phyloP scores from a whole-genome alignment of 352 stramenopile species.

The Globisporangium viniferum region DNA sequence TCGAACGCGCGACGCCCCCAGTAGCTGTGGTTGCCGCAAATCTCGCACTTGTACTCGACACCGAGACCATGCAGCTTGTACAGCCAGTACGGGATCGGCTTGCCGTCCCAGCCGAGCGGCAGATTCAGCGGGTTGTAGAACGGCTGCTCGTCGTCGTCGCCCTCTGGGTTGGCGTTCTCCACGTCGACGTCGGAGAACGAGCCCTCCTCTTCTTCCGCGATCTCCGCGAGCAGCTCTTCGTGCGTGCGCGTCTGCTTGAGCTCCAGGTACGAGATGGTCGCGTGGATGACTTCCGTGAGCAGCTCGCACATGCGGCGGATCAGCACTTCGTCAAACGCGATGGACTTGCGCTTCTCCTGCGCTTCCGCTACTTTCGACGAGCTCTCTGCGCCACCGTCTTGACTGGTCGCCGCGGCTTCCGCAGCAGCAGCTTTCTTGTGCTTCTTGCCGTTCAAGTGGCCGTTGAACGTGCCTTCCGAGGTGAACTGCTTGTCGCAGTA shows the following conservation, averaged over 20 bases:
- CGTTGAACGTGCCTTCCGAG: conserved; percentile 66
- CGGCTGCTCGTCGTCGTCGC: conserved; percentile 94
- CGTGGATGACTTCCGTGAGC: conserved; percentile 80
- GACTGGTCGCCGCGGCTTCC: conserved; percentile 3
- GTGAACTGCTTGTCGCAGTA: conserved; percentile 73
- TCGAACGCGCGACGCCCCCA: conserved; percentile 96
- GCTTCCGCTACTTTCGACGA: conserved; percentile 6
- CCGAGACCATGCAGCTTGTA: conserved; percentile 99
- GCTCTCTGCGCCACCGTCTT: background rate
- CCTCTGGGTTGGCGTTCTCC: conserved; percentile 61
- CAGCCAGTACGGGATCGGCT: conserved; percentile 99
- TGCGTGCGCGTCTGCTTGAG: conserved; percentile 87
- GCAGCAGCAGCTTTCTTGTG: conserved; percentile 63
- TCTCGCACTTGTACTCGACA: conserved; percentile 98
- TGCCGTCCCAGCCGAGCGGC: conserved; percentile 98
- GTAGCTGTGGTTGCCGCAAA: conserved; percentile 99
- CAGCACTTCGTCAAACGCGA: conserved; percentile 73
- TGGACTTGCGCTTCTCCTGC: conserved; percentile 33
- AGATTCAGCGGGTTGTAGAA: conserved; percentile 99
- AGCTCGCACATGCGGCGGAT: conserved; percentile 73
- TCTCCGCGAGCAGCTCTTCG: conserved; percentile 83
- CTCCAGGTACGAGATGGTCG: conserved; percentile 81
- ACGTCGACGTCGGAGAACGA: conserved; percentile 79
- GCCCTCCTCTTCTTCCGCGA: conserved; percentile 84
- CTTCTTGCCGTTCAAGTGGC: conserved; percentile 76